Evolutionary conservation across 306 rosid species (phyloP).

Genomic region (Vigna hirtella): DNA sequence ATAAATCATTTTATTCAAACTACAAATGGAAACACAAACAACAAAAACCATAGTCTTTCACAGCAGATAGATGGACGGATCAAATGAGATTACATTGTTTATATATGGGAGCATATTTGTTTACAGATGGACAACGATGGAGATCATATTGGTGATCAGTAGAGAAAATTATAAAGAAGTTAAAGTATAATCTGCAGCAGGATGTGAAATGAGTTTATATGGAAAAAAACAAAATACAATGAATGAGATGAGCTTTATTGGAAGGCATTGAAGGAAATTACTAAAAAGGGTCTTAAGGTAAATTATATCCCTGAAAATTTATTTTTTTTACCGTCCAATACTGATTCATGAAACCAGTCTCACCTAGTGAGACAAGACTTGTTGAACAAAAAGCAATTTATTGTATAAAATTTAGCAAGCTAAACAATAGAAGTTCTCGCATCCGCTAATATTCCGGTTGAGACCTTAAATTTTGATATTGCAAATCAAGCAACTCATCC

Average conservation of each 20-base stretch:
- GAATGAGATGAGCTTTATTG: background rate
- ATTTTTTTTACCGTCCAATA: too few relatives aligned
- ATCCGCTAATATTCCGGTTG: background rate
- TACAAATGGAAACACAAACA: background rate
- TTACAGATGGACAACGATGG: background rate
- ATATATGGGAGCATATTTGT: background rate
- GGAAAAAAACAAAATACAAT: background rate
- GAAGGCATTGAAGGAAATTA: background rate
- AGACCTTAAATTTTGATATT: conserved; percentile 11
- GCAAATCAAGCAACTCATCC: conserved; percentile 9
- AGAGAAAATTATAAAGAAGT: background rate
- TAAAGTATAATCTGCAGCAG: background rate
- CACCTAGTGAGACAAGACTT: background rate
- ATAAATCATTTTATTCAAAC: conserved; percentile 7
- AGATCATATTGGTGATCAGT: background rate
- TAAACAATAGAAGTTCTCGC: background rate
- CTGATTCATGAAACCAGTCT: background rate
- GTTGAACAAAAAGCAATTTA: background rate
- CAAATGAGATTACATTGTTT: background rate
- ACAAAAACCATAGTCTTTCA: conserved; percentile 1
- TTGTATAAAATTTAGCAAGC: background rate
- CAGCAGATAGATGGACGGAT: background rate
- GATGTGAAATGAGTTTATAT: background rate
- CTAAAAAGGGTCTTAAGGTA: too few relatives aligned
- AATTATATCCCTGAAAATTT: too few relatives aligned